Base-by-base conservation (phyloP, 495 filamentous ascomycete genomes). In the Aspergillus bridgeri region DNA sequence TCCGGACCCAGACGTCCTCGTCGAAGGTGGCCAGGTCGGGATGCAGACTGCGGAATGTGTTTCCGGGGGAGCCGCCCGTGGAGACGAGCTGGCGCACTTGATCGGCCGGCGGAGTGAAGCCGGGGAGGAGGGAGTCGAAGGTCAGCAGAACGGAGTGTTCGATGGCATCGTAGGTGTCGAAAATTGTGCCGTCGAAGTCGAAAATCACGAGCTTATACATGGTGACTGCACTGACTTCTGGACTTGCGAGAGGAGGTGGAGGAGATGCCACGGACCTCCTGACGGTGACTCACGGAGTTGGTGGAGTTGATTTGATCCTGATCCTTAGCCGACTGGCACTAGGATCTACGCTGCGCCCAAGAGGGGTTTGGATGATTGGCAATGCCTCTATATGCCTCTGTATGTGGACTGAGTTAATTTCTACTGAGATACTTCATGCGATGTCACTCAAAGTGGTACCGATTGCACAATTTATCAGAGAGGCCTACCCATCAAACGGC, bases 121-220 rank as follows among this genome's bases (percentile, higher is more conserved):
- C 60, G 45, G 69, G 68, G 24, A 64, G 60, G 25, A 61, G 53
- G 29, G 65, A 53, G 13, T 20, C 5, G 52, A 62, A 66, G 23
- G 62, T 69, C 3, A 52, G 51, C 1, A 51, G 47, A 6, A 67
- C 57, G 23, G 64, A 22, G 33, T 65, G 49, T 22, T 48, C 23
- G 44, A 69, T 60, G 9, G 58, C 47, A 38, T 58, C 48, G 54
- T 61, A 59, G 13, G 66, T 50, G 42, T 62, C 51, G 27, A 62
- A 58, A 25, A 63, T 60, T 48, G 65, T 54, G 18, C 60, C 58
- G 55, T 60, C 59, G 51, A 51, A 57, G 56, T 58, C 58, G 44
- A 62, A 62, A 24, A 58, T 58, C 17, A 57, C 48, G 8, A 60
- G 38, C 20, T 59, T 54, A 22, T 25, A 42, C 57, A 54, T 59